Evolutionary conservation across 495 filamentous ascomycete species (phyloP), one percentile per base, ranked within the genome.

Genomic region (Neurospora tetraspora): DNA sequence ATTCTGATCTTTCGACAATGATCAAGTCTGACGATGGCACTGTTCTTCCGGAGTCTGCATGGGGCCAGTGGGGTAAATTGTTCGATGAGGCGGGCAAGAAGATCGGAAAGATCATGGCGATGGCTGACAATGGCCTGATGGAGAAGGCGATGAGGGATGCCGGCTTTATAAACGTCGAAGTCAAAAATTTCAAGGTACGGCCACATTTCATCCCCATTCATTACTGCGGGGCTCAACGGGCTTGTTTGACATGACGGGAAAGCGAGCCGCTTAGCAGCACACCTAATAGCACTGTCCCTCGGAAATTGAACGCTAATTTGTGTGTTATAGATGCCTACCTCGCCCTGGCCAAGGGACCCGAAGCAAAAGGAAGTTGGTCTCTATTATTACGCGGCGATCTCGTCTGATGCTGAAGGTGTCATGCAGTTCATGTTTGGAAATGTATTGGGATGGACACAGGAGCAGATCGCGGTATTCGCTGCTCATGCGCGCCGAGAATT

Each of bases 311-410:
- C 10, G 45, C 45, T 53, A 23, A 53, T 20, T 53, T 12, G 45
- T 12, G 45, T 23, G 45, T 53, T 53, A 23, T 53, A 89, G 76
- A 80, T 87, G 36, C 90, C 90, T 4, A 79, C 83, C 9, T 90
- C 89, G 38, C 80, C 84, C 10, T 90, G 88, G 89, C 83, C 89
- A 0, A 82, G 82, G 68, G 86, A 92, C 74, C 81, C 80, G 12
- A 82, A 81, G n/a, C 69, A 87, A 45, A 88, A 84, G 69, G 79
- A 82, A 39, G 73, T 90, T 39, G 89, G 90, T 36, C 68, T 78
- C 37, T 84, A 80, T 68, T 75, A 78, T 36, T 77, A 81, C 23
- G 78, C 79, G 34, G 80, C 84, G 77, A 76, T 81, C 43, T 76
- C 81, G 70, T 82, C 84, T 53, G 83, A 82, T 38, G 73, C 86